phyloP scores from a whole-genome alignment of 2,329 filamentous ascomycete genomes.

The Aaosphaeria arxii region DNA sequence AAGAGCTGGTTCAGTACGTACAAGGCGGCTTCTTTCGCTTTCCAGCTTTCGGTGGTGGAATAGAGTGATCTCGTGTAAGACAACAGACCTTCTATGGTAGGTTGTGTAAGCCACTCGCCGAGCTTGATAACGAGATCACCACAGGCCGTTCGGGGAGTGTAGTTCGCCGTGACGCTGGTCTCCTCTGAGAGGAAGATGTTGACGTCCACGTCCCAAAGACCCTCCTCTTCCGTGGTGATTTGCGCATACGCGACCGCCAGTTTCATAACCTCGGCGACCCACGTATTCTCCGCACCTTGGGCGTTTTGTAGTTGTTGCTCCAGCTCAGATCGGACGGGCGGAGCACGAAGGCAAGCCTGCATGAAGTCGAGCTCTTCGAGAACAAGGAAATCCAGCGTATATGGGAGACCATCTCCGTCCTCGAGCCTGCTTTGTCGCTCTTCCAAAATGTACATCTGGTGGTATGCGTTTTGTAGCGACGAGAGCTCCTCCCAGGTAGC shows the following conservation, averaged over 20 bases:
- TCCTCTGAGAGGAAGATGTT: slow-evolving; percentile 95
- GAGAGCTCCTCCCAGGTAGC: slow-evolving; percentile 87
- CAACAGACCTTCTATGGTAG: slow-evolving; percentile 75
- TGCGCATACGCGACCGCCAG: slow-evolving; percentile 82
- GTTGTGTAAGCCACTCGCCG: slow-evolving; percentile 79
- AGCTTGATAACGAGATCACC: slow-evolving; percentile 91
- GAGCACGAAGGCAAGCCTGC: slow-evolving; percentile 83
- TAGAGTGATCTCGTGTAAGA: slow-evolving; percentile 75
- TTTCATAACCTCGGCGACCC: slow-evolving; percentile 86
- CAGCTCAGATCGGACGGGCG: slow-evolving; percentile 86
- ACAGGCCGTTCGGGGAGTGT: slow-evolving; percentile 88
- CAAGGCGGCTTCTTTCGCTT: slow-evolving; percentile 74
- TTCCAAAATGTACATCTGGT: slow-evolving; percentile 79
- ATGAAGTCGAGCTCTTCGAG: slow-evolving; percentile 94
- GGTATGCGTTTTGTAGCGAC: slow-evolving; percentile 68
- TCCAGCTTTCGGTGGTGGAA: slow-evolving; percentile 54
- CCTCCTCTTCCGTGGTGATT: slow-evolving; percentile 89
- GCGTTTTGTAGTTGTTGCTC: slow-evolving; percentile 67
- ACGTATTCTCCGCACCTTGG: slow-evolving; percentile 62
- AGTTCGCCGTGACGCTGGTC: slow-evolving; percentile 91
- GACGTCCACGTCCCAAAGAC: slow-evolving; percentile 93
- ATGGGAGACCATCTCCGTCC: slow-evolving; percentile 86
- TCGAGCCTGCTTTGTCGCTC: slow-evolving; percentile 85
- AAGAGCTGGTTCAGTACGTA: slow-evolving; percentile 83
- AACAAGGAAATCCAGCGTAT: slow-evolving; percentile 89